Conservation (phyloP, 345 rosid species). For the Viola odorata region DNA sequence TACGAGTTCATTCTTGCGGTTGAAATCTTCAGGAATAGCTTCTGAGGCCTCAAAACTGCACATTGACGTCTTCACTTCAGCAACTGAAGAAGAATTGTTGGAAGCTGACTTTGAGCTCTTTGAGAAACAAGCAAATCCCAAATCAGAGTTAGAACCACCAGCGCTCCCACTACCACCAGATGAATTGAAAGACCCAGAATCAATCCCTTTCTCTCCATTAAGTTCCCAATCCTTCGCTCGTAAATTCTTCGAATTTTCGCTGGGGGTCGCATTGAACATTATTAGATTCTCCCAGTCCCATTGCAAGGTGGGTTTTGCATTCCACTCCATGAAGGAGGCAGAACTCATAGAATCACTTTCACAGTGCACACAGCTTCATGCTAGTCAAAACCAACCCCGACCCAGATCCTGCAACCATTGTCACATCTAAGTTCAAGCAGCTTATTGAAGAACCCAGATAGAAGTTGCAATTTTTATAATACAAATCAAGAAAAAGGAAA, state of each 20-base stretch:
- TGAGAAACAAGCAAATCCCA: constrained; percentile 56
- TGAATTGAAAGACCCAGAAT: constrained; percentile 54
- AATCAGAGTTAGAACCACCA: constrained; percentile 59
- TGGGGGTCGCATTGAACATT: constrained; percentile 46
- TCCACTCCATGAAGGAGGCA: constrained; percentile 71
- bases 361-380: constrained; percentile 4
- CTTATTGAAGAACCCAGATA: background rate
- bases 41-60: constrained; percentile 40
- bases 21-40: constrained; percentile 34
- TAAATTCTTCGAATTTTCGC: constrained; percentile 49
- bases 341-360: constrained; percentile 35
- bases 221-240: constrained; percentile 52
- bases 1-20: constrained; percentile 31
- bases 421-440: background rate
- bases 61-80: background rate
- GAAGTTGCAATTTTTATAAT: constrained; percentile 2
- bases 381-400: constrained; percentile 2
- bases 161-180: constrained; percentile 33
- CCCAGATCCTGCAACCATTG: constrained; percentile 28
- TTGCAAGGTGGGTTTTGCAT: constrained; percentile 51
- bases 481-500: constrained; percentile 1
- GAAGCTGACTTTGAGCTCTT: constrained; percentile 71
- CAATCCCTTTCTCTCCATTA: constrained; percentile 55
- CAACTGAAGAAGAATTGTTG: constrained; percentile 33
- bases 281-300: constrained; percentile 84